Percentiles rank a stretch among this genome's conserved stretches.
phyloP scores from a whole-genome alignment of 148 eudicot species.

The Rhododendron henanense region DNA sequence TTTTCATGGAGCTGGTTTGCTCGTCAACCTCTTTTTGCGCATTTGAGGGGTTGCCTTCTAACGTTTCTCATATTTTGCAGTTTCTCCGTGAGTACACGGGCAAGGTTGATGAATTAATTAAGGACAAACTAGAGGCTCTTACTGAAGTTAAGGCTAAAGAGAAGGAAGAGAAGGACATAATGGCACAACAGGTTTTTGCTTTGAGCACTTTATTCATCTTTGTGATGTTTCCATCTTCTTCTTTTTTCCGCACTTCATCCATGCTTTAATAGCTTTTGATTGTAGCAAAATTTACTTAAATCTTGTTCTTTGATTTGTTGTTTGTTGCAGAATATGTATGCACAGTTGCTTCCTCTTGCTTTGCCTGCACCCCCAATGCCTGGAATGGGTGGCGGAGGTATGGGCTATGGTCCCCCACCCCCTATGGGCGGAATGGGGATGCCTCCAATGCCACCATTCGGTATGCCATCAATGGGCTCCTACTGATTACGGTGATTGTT shows the following conservation, averaged over 20 bases:
- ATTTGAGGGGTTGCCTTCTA: background rate
- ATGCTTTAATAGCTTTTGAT: background rate
- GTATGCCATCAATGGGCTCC: constrained; percentile 95
- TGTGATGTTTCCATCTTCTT: background rate
- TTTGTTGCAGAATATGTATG: constrained; percentile 80
- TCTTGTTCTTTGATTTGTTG: background rate
- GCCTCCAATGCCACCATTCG: constrained; percentile 96
- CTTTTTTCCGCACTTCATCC: background rate
- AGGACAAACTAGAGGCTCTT: constrained; percentile 71
- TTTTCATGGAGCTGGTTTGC: background rate
- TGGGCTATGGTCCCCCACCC: constrained; percentile 60
- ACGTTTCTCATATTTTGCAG: constrained; percentile 34
- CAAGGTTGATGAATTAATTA: constrained; percentile 92
- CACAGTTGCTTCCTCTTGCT: constrained; percentile 93
- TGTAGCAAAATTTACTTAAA: background rate
- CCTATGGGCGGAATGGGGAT: constrained; percentile 89
- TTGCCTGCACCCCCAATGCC: constrained; percentile 93
- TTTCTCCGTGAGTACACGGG: constrained; percentile 95
- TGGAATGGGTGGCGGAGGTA: constrained; percentile 73
- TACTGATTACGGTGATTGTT: constrained; percentile 28
- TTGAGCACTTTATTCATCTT: background rate
- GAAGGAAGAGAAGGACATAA: constrained; percentile 77
- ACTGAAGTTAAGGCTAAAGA: constrained; percentile 81
- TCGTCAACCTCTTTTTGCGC: background rate
- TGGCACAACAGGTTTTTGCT: constrained; percentile 69